Evolutionary conservation across 2,329 filamentous ascomycete species (phyloP), one percentile per base, ranked within the genome.

Genomic region (Polychaeton citri): DNA sequence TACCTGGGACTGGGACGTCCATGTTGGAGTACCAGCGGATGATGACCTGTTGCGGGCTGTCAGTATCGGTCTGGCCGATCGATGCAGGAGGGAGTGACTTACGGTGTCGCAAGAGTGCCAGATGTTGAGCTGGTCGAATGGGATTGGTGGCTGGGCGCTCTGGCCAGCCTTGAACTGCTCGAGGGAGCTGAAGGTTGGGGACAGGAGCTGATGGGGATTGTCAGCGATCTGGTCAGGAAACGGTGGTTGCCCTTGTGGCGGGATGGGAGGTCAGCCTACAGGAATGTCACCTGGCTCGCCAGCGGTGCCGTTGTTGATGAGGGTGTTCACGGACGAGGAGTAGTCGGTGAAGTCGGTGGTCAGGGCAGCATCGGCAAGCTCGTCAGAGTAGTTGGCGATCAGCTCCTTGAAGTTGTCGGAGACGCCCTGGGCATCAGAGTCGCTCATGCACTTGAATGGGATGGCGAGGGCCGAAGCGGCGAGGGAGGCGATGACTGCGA

Each of bases 251-350:
- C n/a, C n/a, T n/a, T n/a, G n/a, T n/a, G n/a, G n/a, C n/a, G n/a
- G n/a, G n/a, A n/a, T n/a, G n/a, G n/a, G n/a, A n/a, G n/a, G n/a
- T n/a, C n/a, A n/a, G n/a, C 24, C 5, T 28, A 28, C 24, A 28
- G 24, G 24, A 28, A 28, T 7, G 24, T 28, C 24, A 28, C 24
- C 24, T 39, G 48, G 30, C 43, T 40, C 33, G 21, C 48, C 49
- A 19, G 47, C 47, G 21, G 36, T 32, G 26, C 50, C 50, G 39
- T 51, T 41, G 46, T 52, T 49, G 43, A 56, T 56, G 12, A 56
- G 36, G 6, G 50, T 49, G 43, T 54, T 56, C 43, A 54, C 53
- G 38, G 45, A 47, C 36, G 52, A 50, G 31, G 49, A 48, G 39
- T 53, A 54, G 45, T 56, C 53, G 39, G 41, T 49, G 40, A 53